A percentile compares a stretch with the other conserved stretches of the same genome.
phyloP scores from a whole-genome alignment of 768 basidiomycete species.

The Mycena latifolia region DNA sequence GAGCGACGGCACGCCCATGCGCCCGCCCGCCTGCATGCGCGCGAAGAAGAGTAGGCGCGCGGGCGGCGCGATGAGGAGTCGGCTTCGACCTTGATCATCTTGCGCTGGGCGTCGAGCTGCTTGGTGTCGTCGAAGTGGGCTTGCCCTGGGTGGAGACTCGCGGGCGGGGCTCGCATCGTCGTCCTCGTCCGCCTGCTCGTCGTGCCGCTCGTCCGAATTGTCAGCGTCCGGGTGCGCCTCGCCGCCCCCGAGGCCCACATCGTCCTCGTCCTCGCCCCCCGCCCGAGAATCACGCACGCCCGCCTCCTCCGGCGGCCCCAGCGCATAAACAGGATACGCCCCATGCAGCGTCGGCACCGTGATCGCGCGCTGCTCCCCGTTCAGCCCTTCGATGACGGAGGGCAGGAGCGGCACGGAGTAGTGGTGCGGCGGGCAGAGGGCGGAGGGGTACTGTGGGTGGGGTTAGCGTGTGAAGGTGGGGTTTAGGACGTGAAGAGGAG shows the following conservation, averaged over 20 bases:
- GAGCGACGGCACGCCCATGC: slow-evolving; percentile 45
- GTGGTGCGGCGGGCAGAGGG: slow-evolving; percentile 34
- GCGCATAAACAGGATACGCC: slow-evolving; percentile 22
- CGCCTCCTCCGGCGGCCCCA: background rate
- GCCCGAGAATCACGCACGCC: no score
- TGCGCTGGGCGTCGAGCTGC: background rate
- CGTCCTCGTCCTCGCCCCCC: background rate
- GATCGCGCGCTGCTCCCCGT: background rate
- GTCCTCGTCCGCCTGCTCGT: no score
- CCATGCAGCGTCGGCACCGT: slow-evolving; percentile 31
- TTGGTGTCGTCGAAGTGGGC: no score
- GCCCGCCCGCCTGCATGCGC: slow-evolving; percentile 50
- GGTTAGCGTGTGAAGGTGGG: background rate
- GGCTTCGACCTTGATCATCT: no score
- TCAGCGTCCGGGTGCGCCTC: no score
- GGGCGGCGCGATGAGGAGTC: slow-evolving; percentile 49
- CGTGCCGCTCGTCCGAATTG: no score
- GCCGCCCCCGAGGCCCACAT: no score
- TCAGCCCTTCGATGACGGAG: background rate
- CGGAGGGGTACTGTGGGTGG: background rate
- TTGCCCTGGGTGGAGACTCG: no score
- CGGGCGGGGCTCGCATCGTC: no score
- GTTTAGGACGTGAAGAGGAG: background rate
- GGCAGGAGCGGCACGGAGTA: slow-evolving; percentile 29
- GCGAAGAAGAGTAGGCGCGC: slow-evolving; percentile 60